Base-by-base conservation (phyloP, 441 rosid genomes). In the Arabidopsis lyrata region DNA sequence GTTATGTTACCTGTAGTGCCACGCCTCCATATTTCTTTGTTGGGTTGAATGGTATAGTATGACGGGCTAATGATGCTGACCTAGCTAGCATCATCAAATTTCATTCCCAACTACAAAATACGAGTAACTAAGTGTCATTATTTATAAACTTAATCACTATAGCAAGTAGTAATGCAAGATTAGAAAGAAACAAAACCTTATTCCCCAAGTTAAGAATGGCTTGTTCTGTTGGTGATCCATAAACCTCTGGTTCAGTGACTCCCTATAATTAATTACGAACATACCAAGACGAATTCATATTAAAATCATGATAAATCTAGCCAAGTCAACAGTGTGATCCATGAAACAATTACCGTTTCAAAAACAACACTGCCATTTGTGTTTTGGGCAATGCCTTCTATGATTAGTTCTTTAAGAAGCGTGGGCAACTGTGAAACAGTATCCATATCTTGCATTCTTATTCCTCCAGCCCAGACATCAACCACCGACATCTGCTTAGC, bases 1-100 rank as follows among this genome's bases (percentile, higher is more conserved):
- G 32, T 20, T 18, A 44, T 47, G 38, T 50, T 56, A 68, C 76
- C 55, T 62, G 9, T 57, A 92, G 35, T n/a, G 97, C 99, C 81
- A 92, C 95, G 68, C 97, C 97, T 52, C 97, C 97, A 59, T 89
- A 83, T 80, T 94, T 94, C 78, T 88, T 88, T 92, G 75, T 92
- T 15, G 97, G 91, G 80, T 84, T 94, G 84, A 94, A 92, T 35
- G 99, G 95, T 63, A 86, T 82, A 66, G 83, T 87, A 66, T 89
- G 91, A 65, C 82, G 85, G 74, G 84, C 83, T 56, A 24, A 63
- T 39, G 94, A 87, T 68, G 82, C 84, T 42, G 91, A 86, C 79
- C 90, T 88, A 38, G 78, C 90, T 88, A 38, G 78, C 69, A 36
- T 41, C 78, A 72, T 90, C 90, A 79, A 88, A 92, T 69, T 86